phyloP scores from a whole-genome alignment of 2,329 filamentous ascomycete species.

The Phaeosphaeriaceae sp. region DNA sequence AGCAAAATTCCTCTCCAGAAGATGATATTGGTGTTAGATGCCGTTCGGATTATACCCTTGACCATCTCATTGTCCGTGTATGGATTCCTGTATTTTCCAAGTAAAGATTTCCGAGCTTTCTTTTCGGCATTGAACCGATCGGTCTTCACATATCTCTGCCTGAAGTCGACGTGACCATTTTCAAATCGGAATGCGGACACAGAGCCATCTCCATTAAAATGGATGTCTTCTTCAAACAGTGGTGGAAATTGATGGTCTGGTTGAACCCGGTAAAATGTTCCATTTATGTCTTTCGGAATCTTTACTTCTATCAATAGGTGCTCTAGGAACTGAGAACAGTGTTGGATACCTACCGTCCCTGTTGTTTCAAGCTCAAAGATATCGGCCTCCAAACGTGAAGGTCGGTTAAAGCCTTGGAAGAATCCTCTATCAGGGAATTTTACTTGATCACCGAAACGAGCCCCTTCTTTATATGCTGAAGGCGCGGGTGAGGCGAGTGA shows the following conservation, averaged over 20 bases:
- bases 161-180: conserved; percentile 52
- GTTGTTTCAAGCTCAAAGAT: conserved; percentile 50
- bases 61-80: conserved; percentile 64
- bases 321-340: too few species aligned
- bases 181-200: conserved; percentile 53
- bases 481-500: conserved; percentile 34
- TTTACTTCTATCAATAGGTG: not conserved
- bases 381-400: conserved; percentile 50
- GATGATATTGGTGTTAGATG: conserved; percentile 66
- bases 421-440: conserved; percentile 42
- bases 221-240: conserved; percentile 61
- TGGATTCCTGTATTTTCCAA: conserved; percentile 64
- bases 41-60: conserved; percentile 62
- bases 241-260: conserved; percentile 61
- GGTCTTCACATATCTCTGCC: conserved; percentile 52
- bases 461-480: conserved; percentile 35
- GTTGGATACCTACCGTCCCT: conserved; percentile 27
- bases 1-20: conserved; percentile 64
- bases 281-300: conserved; percentile 53
- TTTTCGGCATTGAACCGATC: conserved; percentile 51
- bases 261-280: conserved; percentile 54
- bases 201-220: conserved; percentile 55
- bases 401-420: conserved; percentile 51
- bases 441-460: conserved; percentile 31
- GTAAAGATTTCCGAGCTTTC: conserved; percentile 50